Percentiles rank a stretch among this genome's conserved stretches.
Conservation (phyloP, 2,329 filamentous ascomycete species). For the Alternaria ventricosa region DNA sequence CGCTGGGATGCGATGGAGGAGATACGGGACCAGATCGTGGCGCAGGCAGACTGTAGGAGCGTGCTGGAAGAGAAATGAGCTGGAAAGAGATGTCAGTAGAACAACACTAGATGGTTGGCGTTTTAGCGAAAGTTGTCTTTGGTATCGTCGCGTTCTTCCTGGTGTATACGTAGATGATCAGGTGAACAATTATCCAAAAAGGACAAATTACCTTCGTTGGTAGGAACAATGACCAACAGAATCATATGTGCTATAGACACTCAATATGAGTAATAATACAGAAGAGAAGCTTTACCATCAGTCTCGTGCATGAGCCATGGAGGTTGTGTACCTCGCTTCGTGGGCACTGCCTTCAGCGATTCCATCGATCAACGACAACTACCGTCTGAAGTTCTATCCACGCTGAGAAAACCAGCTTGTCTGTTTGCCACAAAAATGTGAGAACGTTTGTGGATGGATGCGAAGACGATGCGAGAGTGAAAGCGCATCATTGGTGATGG, state of each 20-base stretch:
- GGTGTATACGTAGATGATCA: neutral
- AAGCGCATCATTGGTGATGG: neutral
- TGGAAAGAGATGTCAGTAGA: neutral
- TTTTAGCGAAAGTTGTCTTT: neutral
- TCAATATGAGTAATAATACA: neutral
- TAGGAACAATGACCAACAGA: accelerated
- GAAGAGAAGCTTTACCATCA: neutral
- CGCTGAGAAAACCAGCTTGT: neutral
- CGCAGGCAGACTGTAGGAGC: conserved; percentile 15
- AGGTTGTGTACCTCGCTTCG: neutral
- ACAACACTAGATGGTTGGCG: neutral
- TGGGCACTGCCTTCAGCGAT: neutral
- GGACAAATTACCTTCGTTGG: accelerated
- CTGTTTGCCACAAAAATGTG: neutral
- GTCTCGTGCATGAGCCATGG: neutral
- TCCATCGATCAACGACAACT: neutral
- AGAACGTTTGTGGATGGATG: neutral
- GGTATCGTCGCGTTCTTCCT: neutral
- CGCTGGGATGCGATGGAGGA: conserved; percentile 19
- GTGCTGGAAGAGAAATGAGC: conserved; percentile 2
- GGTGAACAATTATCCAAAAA: neutral
- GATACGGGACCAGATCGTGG: conserved; percentile 6
- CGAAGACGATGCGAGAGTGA: neutral
- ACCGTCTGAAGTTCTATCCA: neutral
- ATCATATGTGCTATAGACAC: accelerated